Conservation (phyloP, 306 rosid genomes). For the Cucumis hystrix region DNA sequence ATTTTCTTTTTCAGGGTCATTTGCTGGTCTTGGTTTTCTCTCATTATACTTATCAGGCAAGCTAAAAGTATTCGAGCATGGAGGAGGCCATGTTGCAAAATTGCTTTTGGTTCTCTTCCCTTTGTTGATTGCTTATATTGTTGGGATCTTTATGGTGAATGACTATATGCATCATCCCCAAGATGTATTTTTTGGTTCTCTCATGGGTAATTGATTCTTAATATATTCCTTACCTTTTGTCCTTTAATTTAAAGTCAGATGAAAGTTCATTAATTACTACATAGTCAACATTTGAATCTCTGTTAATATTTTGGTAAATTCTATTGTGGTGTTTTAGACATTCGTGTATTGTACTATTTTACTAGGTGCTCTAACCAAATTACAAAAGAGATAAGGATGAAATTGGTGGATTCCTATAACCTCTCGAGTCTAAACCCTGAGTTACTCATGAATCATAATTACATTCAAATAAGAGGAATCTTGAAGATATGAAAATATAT, state of each 20-base stretch:
- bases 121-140: conserved; percentile 2
- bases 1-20: not conserved
- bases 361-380: too few relatives aligned
- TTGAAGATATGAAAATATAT: too few relatives aligned
- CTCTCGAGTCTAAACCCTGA: too few relatives aligned
- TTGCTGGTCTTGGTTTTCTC: conserved; percentile 4
- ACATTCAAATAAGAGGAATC: too few relatives aligned
- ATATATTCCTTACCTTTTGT: not conserved
- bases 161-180: not conserved
- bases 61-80: not conserved
- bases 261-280: not conserved
- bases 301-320: too few relatives aligned
- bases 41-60: not conserved
- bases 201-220: not conserved
- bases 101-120: not conserved
- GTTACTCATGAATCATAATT: too few relatives aligned
- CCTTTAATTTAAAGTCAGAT: not conserved
- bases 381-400: too few relatives aligned
- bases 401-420: too few relatives aligned
- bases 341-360: too few relatives aligned
- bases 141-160: conserved; percentile 5
- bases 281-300: too few relatives aligned
- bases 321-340: too few relatives aligned
- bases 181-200: conserved; percentile 1
- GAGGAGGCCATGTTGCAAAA: not conserved